Base-by-base conservation (phyloP, 805 yeast species). In the Candida manassasensis region DNA sequence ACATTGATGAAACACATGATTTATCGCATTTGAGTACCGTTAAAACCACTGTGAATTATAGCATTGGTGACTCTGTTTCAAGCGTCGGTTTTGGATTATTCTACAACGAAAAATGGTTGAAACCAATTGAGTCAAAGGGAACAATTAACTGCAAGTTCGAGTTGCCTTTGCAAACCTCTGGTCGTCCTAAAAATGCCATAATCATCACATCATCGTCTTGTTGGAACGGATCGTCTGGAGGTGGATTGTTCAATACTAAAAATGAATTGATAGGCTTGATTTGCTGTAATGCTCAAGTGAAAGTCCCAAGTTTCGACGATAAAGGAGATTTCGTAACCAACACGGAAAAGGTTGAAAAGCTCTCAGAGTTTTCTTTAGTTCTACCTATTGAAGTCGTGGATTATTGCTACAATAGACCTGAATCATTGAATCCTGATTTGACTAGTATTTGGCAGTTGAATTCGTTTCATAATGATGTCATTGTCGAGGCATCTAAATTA, bases 181-280 rank as follows among this genome's bases (percentile, higher is more conserved):
- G 24, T 24, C 9, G 47, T 38, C 8, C 14, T 9, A 12, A 19
- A 4, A 31, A 30, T 15, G 19, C 27, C n/a, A 38, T 69, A 37
- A 44, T 67, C 2, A 46, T 68, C 0, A 50, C 69, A 1, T 63
- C 74, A 0, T 53, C 72, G 0, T 54, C 69, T 6, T 70, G 74
- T 45, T 71, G 76, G 75, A 64, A 69, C 36, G 77, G 77, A 1
- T 69, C 75, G 3, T 65, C 73, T 1, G 77, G 77, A 0, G 76
- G 76, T 0, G 74, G 71, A 0, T 45, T 70, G 3, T 58, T 67
- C 28, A 38, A 39, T 13, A 19, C 27, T 2, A 24, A 38, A 1
- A 31, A 44, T 12, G 41, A 50, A 10, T 43, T 71, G 8, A 34
- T 66, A 6, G 77, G 75, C 0, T 38, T 71, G 4, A 63, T 71